These are phyloP conservation scores for grape (Vitis vinifera) DNA, from an alignment of 164 flowering plant genomes.

Conservation along the genomic window ASM3070453v1 NC_081821.1:6150001-6150500, in stretches of 20 bases:
- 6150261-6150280: too few relatives aligned
- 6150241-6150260: too few relatives aligned
- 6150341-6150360: constrained; percentile 45
- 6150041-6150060: constrained; percentile 86
- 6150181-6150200: too few relatives aligned
- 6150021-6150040: constrained; percentile 87
- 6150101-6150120: constrained; percentile 55
- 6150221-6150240: background rate
- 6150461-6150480: background rate
- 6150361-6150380: constrained; percentile 47
- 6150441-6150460: constrained; percentile 9
- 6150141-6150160: constrained; percentile 49
- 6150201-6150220: too few relatives aligned
- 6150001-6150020: constrained; percentile 83
- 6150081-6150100: constrained; percentile 90
- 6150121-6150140: constrained; percentile 8
- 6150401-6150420: constrained; percentile 19
- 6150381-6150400: constrained; percentile 58
- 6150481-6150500: constrained; percentile 22
- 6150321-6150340: constrained; percentile 50
- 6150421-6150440: background rate
- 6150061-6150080: constrained; percentile 83
- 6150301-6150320: too few relatives aligned
- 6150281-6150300: too few relatives aligned
- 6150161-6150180: constrained; percentile 40